phyloP scores from a whole-genome alignment of 148 eudicot species.

The Suaeda aralocaspica region DNA sequence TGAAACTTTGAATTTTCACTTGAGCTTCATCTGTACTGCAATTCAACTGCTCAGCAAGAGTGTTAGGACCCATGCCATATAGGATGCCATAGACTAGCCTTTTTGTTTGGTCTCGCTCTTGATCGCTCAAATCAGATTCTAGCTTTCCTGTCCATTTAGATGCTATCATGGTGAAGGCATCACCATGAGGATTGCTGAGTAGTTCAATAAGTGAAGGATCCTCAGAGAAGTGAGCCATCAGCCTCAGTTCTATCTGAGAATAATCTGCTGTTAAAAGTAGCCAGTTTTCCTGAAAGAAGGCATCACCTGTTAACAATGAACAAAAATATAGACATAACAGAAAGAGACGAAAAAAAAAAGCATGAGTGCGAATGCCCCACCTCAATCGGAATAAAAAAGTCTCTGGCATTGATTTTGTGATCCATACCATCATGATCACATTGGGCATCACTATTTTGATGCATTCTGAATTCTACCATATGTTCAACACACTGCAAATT shows the following conservation, averaged over 20 bases:
- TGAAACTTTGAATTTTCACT: conserved; percentile 70
- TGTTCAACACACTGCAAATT: conserved; percentile 84
- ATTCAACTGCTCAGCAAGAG: conserved; percentile 83
- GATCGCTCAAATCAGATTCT: conserved; percentile 51
- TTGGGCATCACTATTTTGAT: conserved; percentile 32
- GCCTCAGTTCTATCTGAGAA: conserved; percentile 92
- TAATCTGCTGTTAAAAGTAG: conserved; percentile 88
- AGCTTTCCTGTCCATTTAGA: conserved; percentile 81
- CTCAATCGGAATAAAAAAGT: conserved; percentile 83
- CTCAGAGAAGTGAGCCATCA: conserved; percentile 97
- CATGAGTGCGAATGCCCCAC: conserved; percentile 30
- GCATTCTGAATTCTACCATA: conserved; percentile 67
- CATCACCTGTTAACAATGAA: neutral
- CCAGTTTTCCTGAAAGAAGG: conserved; percentile 75
- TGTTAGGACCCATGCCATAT: conserved; percentile 91
- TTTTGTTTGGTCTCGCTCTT: conserved; percentile 93
- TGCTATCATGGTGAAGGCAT: conserved; percentile 85
- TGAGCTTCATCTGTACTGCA: conserved; percentile 79
- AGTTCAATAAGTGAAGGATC: conserved; percentile 71
- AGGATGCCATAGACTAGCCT: conserved; percentile 89
- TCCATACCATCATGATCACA: conserved; percentile 34
- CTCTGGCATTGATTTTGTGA: conserved; percentile 71
- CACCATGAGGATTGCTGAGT: conserved; percentile 65
- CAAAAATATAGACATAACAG: neutral
- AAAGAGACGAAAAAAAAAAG: neutral